A percentile compares a stretch with the other conserved stretches of the same genome.
These are phyloP conservation scores for Eucalyptus fibrosa DNA, from an alignment of 345 rosid species.

Conservation along the genomic window DNA sequence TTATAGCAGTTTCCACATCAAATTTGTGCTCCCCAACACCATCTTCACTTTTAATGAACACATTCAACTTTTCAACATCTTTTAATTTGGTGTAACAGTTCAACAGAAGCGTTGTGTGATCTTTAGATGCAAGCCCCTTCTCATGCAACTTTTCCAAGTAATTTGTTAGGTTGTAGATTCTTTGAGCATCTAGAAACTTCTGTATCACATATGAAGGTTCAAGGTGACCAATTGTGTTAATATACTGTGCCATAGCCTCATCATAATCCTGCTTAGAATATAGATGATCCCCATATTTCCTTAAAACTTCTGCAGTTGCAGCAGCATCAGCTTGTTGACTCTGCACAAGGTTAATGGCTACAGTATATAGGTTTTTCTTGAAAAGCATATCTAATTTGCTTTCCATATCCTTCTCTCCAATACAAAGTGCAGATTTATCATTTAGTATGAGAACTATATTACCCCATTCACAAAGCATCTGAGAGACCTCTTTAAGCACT, in stretches of 20 bases:
- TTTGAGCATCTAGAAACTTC: slow-evolving; percentile 96
- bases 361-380: slow-evolving; percentile 89
- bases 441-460: slow-evolving; percentile 65
- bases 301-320: slow-evolving; percentile 93
- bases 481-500: slow-evolving; percentile 74
- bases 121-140: slow-evolving; percentile 98
- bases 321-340: slow-evolving; percentile 99
- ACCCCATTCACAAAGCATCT: slow-evolving; percentile 98
- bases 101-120: slow-evolving; percentile 92
- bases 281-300: slow-evolving; percentile 97
- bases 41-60: slow-evolving; percentile 90
- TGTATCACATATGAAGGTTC: slow-evolving; percentile 99
- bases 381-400: slow-evolving; percentile 98
- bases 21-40: slow-evolving; percentile 86
- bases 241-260: slow-evolving; percentile 93
- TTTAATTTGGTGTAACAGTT: slow-evolving; percentile 95
- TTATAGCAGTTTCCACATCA: slow-evolving; percentile 95
- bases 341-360: slow-evolving; percentile 94
- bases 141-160: slow-evolving; percentile 92
- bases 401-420: slow-evolving; percentile 98
- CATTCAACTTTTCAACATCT: slow-evolving; percentile 85
- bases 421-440: slow-evolving; percentile 66
- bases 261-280: slow-evolving; percentile 93
- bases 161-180: slow-evolving; percentile 94
- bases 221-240: slow-evolving; percentile 85